phyloP scores from a whole-genome alignment of 2,329 filamentous ascomycete genomes.

The Diplodia scrobiculata region DNA sequence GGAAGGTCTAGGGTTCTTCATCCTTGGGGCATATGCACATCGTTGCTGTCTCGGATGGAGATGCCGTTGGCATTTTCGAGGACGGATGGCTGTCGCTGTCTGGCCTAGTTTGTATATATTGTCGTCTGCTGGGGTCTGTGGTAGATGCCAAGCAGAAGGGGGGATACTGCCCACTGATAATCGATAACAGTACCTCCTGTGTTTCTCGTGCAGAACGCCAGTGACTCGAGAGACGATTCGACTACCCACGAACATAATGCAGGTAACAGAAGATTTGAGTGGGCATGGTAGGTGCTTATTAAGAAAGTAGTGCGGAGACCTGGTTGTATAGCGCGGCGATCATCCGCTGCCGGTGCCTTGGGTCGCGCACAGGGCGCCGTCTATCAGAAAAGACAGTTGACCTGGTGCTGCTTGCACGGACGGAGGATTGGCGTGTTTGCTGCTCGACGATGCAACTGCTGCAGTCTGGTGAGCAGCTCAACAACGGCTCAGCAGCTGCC shows the following conservation, averaged over 20 bases:
- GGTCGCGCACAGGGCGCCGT: slow-evolving; percentile 6
- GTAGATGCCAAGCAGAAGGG: not conserved
- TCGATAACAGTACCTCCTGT: not conserved
- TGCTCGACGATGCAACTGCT: not conserved
- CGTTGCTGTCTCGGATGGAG: not conserved
- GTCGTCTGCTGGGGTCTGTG: not conserved
- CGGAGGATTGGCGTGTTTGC: not conserved
- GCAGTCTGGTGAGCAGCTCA: not conserved
- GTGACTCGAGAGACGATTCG: not conserved
- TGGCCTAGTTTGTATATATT: not conserved
- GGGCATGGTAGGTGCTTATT: not conserved
- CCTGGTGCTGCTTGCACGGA: not conserved
- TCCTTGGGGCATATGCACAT: not conserved
- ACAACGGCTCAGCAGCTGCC: not conserved
- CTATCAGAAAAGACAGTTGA: not conserved
- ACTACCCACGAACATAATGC: too few relatives aligned
- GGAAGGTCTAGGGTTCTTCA: not conserved
- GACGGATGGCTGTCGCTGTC: not conserved
- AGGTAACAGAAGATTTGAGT: not conserved
- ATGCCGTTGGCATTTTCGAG: slow-evolving; percentile 22
- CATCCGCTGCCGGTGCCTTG: slow-evolving; percentile 6
- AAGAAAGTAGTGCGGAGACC: slow-evolving; percentile 7
- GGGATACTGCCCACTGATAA: not conserved
- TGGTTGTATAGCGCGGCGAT: slow-evolving; percentile 11
- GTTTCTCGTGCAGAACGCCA: not conserved